Evolutionary conservation across 2,329 filamentous ascomycete species (phyloP), one percentile per base, ranked within the genome.

Genomic region (Meredithiella fracta): DNA sequence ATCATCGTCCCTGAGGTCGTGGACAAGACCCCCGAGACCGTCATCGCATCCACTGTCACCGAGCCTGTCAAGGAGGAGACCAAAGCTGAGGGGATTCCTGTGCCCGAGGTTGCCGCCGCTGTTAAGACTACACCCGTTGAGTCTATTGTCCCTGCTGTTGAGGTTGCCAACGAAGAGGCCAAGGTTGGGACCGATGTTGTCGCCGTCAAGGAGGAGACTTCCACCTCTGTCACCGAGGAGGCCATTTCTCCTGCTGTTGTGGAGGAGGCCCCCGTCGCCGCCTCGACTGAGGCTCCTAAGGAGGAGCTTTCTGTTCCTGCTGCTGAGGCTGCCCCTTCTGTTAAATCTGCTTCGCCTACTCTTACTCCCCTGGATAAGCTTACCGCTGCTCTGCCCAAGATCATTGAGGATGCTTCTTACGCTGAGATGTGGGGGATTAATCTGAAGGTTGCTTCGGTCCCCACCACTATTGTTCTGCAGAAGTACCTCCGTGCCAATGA

Each of bases 401-500:
- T 89, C 59, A 68, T 81, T 59, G 69, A 71, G 51, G 72, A 74
- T 58, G 71, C 78, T 53, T 74, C 70, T 15, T 76, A 94, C 68
- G 70, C 71, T 53, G 89, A 96, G 73, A 86, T 96, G 76, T 97
- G 90, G 80, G 90, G 90, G 51, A 80, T 96, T 55, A 72, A 77
- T 31, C 78, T 96, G 47, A 68, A 68, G 14, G 68, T 72, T 57
- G 67, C 70, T 42, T 75, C 88, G 63, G 75, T 90, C 54, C 86
- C 86, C 55, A 89, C 85, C 51, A 83, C 85, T 65, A 82, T 95
- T 63, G 79, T 96, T 53, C 74, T 96, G 51, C 88, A 94, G 67
- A 97, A 96, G 73, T 96, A 90, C 71, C 78, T 97, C 56, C 86
- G 90, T 62, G 91, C 90, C 66, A 96, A 96, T 67, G 80, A 82